These are phyloP conservation scores for Papiliotrema terrestris DNA, from an alignment of 1,284 basidiomycete genomes.

Conservation along the genomic window DNA sequence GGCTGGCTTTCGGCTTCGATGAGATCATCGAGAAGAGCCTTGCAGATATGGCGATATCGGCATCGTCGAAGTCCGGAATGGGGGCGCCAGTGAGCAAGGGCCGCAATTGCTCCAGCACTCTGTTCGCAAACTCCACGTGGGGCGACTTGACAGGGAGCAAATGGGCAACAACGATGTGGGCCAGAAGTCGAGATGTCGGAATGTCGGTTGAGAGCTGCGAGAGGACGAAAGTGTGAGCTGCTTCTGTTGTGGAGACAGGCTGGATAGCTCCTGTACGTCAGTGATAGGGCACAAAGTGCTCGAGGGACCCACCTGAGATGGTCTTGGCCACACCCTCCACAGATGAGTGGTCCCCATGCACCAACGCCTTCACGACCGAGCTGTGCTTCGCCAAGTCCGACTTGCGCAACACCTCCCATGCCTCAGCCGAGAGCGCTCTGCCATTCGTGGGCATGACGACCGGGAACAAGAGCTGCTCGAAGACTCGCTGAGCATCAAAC, in stretches of 20 bases:
- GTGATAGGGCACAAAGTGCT: not conserved
- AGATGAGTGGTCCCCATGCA: not conserved
- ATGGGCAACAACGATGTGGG: constrained; percentile 59
- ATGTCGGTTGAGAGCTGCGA: constrained; percentile 54
- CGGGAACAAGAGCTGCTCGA: constrained; percentile 65
- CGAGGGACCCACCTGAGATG: not conserved
- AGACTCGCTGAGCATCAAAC: constrained; percentile 50
- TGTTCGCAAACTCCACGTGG: not conserved
- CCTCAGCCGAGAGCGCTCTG: constrained; percentile 58
- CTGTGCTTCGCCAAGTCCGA: not conserved
- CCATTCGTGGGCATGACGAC: constrained; percentile 69
- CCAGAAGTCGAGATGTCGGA: constrained; percentile 58
- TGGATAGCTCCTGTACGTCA: not conserved
- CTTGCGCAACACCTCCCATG: constrained; percentile 57
- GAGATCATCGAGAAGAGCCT: not conserved
- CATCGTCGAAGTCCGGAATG: not conserved
- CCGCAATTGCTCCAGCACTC: not conserved
- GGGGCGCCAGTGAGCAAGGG: not conserved
- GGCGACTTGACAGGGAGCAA: constrained; percentile 55
- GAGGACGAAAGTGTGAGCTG: constrained; percentile 49
- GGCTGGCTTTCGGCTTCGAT: constrained; percentile 21
- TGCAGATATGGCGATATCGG: not conserved
- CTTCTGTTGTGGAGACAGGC: not conserved
- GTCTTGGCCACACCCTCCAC: not conserved
- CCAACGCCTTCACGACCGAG: not conserved